Evolutionary conservation across 768 basidiomycete genomes (phyloP).

Genomic region (Boletellus ananiceps): DNA sequence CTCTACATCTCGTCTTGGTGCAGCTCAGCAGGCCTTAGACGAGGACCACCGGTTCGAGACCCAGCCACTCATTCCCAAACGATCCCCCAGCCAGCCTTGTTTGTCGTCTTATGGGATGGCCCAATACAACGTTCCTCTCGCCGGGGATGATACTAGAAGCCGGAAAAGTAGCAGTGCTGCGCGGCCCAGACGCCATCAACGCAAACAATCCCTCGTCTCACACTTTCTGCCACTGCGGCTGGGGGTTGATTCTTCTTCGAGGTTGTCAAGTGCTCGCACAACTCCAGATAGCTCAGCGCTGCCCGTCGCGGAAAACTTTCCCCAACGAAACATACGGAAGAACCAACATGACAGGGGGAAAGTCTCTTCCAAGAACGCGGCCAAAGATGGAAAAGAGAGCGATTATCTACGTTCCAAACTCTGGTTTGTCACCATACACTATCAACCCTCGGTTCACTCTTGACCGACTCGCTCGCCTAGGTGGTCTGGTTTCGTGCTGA

Average conservation of each 20-base stretch:
- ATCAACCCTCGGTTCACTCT: neutral
- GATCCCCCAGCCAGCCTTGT: slow-evolving; percentile 19
- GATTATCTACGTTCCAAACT: slow-evolving; percentile 81
- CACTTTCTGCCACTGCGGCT: slow-evolving; percentile 33
- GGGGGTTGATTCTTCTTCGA: slow-evolving; percentile 8
- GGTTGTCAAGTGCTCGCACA: neutral
- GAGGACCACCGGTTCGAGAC: slow-evolving; percentile 16
- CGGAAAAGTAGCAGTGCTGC: slow-evolving; percentile 21
- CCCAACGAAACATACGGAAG: slow-evolving; percentile 16
- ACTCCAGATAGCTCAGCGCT: slow-evolving; percentile 13
- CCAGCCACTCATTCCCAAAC: slow-evolving; percentile 28
- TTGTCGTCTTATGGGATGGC: slow-evolving; percentile 18
- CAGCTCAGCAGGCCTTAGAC: slow-evolving; percentile 8
- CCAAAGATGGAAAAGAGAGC: slow-evolving; percentile 48
- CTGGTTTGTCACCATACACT: slow-evolving; percentile 49
- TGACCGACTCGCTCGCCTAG: slow-evolving; percentile 34
- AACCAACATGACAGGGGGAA: slow-evolving; percentile 7
- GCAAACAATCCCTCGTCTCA: slow-evolving; percentile 32
- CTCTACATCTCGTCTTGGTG: neutral
- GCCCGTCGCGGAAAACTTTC: slow-evolving; percentile 39
- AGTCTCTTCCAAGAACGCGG: slow-evolving; percentile 16
- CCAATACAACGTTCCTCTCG: slow-evolving; percentile 1
- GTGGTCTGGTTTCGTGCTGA: slow-evolving; percentile 87
- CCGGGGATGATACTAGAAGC: slow-evolving; percentile 26
- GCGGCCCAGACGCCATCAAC: slow-evolving; percentile 20